phyloP scores from a whole-genome alignment of 2,329 filamentous ascomycete genomes.

The Dothistroma septosporum region DNA sequence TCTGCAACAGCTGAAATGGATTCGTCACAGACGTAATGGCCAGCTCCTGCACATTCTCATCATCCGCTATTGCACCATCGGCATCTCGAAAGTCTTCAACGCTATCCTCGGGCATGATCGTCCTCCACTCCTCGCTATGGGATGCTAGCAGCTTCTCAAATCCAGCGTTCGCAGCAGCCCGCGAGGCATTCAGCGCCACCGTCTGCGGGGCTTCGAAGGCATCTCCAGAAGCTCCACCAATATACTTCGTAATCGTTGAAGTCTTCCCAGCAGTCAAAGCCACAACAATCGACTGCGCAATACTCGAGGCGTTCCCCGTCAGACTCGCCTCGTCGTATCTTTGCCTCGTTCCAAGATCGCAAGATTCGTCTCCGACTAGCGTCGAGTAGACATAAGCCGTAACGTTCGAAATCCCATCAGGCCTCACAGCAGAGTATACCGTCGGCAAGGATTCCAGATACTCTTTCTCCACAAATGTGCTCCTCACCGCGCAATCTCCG shows the following conservation, averaged over 20 bases:
- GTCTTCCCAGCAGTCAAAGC: constrained; percentile 51
- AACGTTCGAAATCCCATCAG: constrained; percentile 58
- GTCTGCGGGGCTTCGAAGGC: constrained; percentile 57
- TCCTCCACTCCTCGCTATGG: constrained; percentile 60
- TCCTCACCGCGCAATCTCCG: constrained; percentile 63
- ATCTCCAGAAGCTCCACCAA: constrained; percentile 65
- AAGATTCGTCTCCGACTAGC: constrained; percentile 38
- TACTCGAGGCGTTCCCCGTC: constrained; percentile 57
- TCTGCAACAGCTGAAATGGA: constrained; percentile 55
- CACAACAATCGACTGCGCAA: constrained; percentile 58
- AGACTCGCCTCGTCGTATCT: constrained; percentile 46
- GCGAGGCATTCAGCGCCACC: constrained; percentile 54
- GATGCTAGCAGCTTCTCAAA: constrained; percentile 53
- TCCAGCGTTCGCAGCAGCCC: constrained; percentile 49
- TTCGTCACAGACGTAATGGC: constrained; percentile 55
- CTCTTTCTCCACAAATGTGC: constrained; percentile 55
- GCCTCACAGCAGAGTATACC: constrained; percentile 64
- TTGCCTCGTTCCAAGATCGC: constrained; percentile 40
- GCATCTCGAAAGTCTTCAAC: constrained; percentile 60
- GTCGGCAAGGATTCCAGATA: constrained; percentile 48
- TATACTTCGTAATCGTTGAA: constrained; percentile 60
- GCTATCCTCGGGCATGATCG: constrained; percentile 56
- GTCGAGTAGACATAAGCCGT: constrained; percentile 58
- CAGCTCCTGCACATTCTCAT: constrained; percentile 54
- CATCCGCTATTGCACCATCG: constrained; percentile 55